Evolutionary conservation across 306 rosid genomes (phyloP), one percentile per base, ranked within the genome.

Genomic region (Erythrophleum fordii): DNA sequence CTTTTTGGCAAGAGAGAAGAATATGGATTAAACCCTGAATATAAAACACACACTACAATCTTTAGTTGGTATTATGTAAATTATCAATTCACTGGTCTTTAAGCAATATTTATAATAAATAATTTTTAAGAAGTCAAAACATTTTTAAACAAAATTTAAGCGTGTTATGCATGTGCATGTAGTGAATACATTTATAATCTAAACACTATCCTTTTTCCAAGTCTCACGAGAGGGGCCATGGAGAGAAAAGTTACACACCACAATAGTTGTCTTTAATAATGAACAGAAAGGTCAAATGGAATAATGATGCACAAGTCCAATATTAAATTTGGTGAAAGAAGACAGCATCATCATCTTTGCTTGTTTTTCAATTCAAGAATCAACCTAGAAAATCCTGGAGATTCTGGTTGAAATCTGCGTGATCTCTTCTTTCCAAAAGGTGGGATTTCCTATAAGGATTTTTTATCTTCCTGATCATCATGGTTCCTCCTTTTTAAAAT

Each of bases 351-450:
- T 84, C 87, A 88, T 84, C 86, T 84, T 86, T 66, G 89, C 85
- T 84, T 84, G 31, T 78, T 71, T 84, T 61, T 81, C 52, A 88
- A 88, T 83, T 85, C 83, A 91, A 89, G 90, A 88, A 89, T 88
- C 86, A 89, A 89, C 83, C 78, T 55, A 78, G 80, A 84, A 89
- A 88, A 89, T 93, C 90, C 59, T 56, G 23, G 22, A 90, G 97
- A 93, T 88, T 88, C 82, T 88, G 79, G 64, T 87, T 71, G 88
- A 87, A 88, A 93, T 91, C 94, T 83, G 86, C 87, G 72, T 85
- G 91, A 90, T 93, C 87, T 7, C 89, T 77, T 46, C 89, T 90
- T 90, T 90, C 92, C 91, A 86, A 88, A 85, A 91, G 86, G 90
- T 91, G 97, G 85, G 77, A 87, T 88, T 89, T 88, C 26, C 74